phyloP scores from a whole-genome alignment of 352 stramenopile genomes.

The Pilasporangium apinafurcum region DNA sequence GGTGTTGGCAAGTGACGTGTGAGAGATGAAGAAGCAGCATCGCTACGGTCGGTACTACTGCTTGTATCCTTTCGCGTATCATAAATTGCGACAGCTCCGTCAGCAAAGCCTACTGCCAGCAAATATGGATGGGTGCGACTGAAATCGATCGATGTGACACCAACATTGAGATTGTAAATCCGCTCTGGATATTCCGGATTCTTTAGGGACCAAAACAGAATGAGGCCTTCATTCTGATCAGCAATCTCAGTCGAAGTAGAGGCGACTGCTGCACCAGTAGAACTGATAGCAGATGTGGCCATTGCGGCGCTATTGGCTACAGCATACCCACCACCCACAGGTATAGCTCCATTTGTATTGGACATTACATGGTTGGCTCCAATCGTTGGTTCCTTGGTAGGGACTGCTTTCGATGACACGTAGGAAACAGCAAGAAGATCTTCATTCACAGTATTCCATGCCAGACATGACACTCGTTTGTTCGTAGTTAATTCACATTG shows the following conservation, averaged over 20 bases:
- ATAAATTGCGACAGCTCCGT: conserved; percentile 89
- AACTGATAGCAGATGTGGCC: not conserved
- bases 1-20: conserved; percentile 23
- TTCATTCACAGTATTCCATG: conserved; percentile 84
- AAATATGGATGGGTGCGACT: conserved; percentile 82
- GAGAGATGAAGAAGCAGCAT: not conserved
- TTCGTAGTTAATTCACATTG: conserved; percentile 51
- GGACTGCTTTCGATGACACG: conserved; percentile 19
- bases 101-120: conserved; percentile 84
- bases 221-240: conserved; percentile 57
- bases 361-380: not conserved
- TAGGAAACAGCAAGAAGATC: conserved; percentile 91
- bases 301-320: not conserved
- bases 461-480: conserved; percentile 62
- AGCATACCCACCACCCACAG: too few relatives aligned
- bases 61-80: conserved; percentile 68
- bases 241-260: too few relatives aligned
- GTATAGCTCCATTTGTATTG: too few relatives aligned
- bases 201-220: conserved; percentile 93
- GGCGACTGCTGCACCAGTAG: not conserved
- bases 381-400: not conserved
- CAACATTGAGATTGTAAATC: conserved; percentile 69
- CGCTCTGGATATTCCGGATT: conserved; percentile 90
- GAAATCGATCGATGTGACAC: conserved; percentile 89
- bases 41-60: not conserved